Evolutionary conservation across 352 stramenopile species (phyloP).

Genomic region (Pseudoperonospora humuli): DNA sequence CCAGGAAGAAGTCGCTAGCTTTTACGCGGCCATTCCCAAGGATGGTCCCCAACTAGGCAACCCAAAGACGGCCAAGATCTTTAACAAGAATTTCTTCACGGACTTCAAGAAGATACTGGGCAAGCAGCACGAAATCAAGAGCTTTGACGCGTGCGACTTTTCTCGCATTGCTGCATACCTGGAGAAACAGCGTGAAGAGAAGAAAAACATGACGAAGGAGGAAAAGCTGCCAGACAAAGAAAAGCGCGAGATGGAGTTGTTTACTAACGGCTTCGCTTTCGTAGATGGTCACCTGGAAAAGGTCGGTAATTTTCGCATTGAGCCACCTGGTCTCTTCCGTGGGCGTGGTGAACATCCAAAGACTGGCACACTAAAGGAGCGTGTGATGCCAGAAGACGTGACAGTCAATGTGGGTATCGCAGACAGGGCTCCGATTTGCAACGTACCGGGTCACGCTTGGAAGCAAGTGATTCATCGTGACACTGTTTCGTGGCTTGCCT

Average conservation of each 20-base stretch:
- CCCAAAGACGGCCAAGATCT: constrained; percentile 94
- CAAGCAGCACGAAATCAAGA: constrained; percentile 91
- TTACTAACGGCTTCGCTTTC: constrained; percentile 93
- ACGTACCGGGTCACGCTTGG: constrained; percentile 93
- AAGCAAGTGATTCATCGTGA: constrained; percentile 93
- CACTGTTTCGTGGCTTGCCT: constrained; percentile 88
- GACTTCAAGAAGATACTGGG: constrained; percentile 89
- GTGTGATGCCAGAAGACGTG: constrained; percentile 94
- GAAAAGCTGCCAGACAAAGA: constrained; percentile 86
- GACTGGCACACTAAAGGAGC: constrained; percentile 97
- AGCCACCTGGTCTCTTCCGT: constrained; percentile 97
- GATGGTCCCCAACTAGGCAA: constrained; percentile 97
- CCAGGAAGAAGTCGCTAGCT: constrained; percentile 94
- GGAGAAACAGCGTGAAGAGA: constrained; percentile 87
- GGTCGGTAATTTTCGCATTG: constrained; percentile 94
- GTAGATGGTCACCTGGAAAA: constrained; percentile 99
- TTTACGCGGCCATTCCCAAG: constrained; percentile 93
- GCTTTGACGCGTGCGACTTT: constrained; percentile 98
- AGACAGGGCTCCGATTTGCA: constrained; percentile 88
- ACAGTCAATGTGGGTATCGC: constrained; percentile 95
- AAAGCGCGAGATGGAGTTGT: constrained; percentile 88
- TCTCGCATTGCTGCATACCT: constrained; percentile 89
- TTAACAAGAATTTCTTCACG: constrained; percentile 99
- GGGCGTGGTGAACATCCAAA: constrained; percentile 98
- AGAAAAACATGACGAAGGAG: constrained; percentile 95